Evolutionary conservation across 2,329 filamentous ascomycete genomes (phyloP), one percentile per base, ranked within the genome.

Genomic region (Nannizzia gypsea): DNA sequence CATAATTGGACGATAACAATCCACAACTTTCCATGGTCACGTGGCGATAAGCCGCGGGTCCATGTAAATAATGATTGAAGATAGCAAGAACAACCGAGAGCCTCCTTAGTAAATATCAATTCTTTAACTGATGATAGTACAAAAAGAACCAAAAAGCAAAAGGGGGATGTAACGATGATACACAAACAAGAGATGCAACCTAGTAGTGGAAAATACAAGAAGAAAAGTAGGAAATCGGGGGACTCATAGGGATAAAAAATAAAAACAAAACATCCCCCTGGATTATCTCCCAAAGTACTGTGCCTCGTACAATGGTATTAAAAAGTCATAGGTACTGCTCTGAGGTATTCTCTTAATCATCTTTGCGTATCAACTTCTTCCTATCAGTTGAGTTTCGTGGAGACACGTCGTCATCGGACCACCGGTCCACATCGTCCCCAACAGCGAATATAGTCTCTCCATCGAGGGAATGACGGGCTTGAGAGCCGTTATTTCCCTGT

Each of bases 371-470:
- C 60, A 83, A 72, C 59, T 77, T 76, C 64, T 77, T 72, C 60
- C 73, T 73, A 65, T 81, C 76, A 56, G 73, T 81, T 17, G 80
- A 81, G 64, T 74, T 77, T 50, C 73, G 74, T 59, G 70, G 75
- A 34, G 71, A 76, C 61, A 85, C 83, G 64, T 86, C 83, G 64
- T 86, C 77, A 60, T 89, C 88, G 15, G 87, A 90, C 79, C 90
- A 92, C 70, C 86, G 89, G 69, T 93, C 90, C 59, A 87, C 87
- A 67, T 95, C 91, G 59, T 84, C 83, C 9, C 90, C 92, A 9
- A 97, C 89, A 0, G 92, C 92, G 68, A 97, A 97, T 63, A 97
- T 95, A 0, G 91, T 96, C 75, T 97, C 93, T 9, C 90, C 90
- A 63, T 97, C 91, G 36, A 88, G 75, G 57, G 83, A 86, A 62